Base-by-base conservation (phyloP, 352 stramenopile genomes). In the Achlya hypogyna region DNA sequence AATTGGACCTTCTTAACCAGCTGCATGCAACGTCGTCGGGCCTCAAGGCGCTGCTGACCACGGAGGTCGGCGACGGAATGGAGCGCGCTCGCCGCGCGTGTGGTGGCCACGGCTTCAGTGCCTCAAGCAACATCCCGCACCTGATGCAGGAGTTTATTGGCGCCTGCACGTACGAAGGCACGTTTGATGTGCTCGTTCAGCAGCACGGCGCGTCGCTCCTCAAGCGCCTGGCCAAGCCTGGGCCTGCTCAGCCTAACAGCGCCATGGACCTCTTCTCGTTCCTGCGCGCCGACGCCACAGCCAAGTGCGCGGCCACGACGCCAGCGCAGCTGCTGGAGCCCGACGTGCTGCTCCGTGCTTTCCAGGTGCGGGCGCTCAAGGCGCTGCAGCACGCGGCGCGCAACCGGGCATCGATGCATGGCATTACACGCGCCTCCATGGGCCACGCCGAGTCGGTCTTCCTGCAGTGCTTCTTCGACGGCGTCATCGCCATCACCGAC, bases 101-200 rank as follows among this genome's bases (percentile, higher is more conserved):
- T 23, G 69, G 68, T 59, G 62, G 69, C 56, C 63, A 74, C 51
- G 68, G 67, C 16, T 72, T 72, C 43, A 65, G 66, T 23, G 40
- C 73, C 22, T 63, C 66, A 6, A 73, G 69, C 59, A 74, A 74
- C 53, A 22, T 76, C 32, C 47, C 52, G 22, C 74, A 79, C 40
- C 65, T 78, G 27, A 77, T 77, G 47, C 69, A 58, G 47, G 77
- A 85, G 63, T 70, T 69, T 1, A 75, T 87, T 1, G 77, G 78
- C 23, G 73, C 77, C 6, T 76, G 59, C 53, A 91, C 82, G 14
- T 86, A 74, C 63, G 80, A 91, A 76, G 82, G 80, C 22, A 91
- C 80, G 23, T 83, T 80, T 47, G 79, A 91, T 64, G 81, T 91
- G 58, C 72, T 91, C 29, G 74, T 86, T 28, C 76, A 87, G 62